Conservation (phyloP, 352 stramenopile species). For the Phytophthora syringae region DNA sequence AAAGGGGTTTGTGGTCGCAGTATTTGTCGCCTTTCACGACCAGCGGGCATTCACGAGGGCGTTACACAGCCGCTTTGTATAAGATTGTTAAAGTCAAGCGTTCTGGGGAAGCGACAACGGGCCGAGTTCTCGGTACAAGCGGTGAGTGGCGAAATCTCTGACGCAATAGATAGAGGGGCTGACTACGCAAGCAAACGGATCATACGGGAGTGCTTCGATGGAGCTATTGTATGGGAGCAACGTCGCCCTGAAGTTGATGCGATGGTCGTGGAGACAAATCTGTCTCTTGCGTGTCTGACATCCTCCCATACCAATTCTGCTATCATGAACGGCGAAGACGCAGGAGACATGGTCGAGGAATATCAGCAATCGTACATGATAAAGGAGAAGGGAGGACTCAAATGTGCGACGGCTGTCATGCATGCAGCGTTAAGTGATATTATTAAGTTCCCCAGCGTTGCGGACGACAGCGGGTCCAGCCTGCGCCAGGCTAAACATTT, state of each 20-base stretch:
- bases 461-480: neutral
- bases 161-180: too few species aligned
- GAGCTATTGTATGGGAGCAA: too few species aligned
- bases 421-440: neutral
- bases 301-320: conserved; percentile 1
- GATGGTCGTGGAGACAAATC: conserved; percentile 1
- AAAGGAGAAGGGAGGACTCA: neutral
- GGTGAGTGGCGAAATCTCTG: too few species aligned
- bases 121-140: too few species aligned
- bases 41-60: neutral
- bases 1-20: conserved; percentile 3
- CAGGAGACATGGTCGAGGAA: conserved; percentile 5
- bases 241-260: too few species aligned
- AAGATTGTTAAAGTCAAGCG: too few species aligned
- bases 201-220: too few species aligned
- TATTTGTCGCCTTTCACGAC: neutral
- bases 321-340: conserved; percentile 3
- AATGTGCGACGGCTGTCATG: neutral
- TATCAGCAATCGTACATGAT: conserved; percentile 8
- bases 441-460: neutral
- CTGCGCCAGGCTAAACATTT: neutral
- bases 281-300: neutral
- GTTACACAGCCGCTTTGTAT: too few species aligned
- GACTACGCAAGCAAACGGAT: too few species aligned
- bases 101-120: too few species aligned